These are phyloP conservation scores for Stylosanthes scabra DNA, from an alignment of 331 rosid species.

Conservation along the genomic window DNA sequence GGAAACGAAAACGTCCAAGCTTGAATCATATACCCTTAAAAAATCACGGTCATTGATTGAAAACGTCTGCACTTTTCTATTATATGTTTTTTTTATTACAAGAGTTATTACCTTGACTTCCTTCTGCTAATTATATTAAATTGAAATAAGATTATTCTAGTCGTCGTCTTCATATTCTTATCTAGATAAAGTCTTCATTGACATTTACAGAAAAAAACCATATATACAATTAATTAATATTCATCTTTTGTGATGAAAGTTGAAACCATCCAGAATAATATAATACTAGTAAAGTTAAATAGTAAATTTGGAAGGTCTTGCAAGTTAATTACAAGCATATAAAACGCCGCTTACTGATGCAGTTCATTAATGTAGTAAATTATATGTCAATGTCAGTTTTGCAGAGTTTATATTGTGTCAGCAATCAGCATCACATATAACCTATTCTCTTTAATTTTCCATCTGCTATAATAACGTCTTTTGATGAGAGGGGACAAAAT, in stretches of 20 bases:
- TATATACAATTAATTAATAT: too few species aligned
- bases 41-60: neutral
- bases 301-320: too few species aligned
- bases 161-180: too few species aligned
- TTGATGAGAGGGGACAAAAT: too few species aligned
- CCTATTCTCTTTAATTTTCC: neutral
- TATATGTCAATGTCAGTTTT: neutral
- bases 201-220: neutral
- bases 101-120: neutral
- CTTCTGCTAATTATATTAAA: neutral
- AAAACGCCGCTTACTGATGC: too few species aligned
- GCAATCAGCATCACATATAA: neutral
- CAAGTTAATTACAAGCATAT: too few species aligned
- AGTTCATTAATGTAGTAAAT: neutral
- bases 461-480: neutral
- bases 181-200: neutral
- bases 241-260: too few species aligned
- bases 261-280: too few species aligned
- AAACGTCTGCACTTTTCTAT: neutral
- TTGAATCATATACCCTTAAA: neutral
- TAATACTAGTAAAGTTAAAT: too few species aligned
- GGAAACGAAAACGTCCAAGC: slow-evolving; percentile 10
- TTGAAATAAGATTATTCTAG: neutral
- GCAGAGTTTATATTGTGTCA: neutral
- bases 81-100: neutral